Percentiles rank a stretch among this genome's conserved stretches.
phyloP scores from a whole-genome alignment of 2,329 filamentous ascomycete species.

The Tolypocladium nubicola region DNA sequence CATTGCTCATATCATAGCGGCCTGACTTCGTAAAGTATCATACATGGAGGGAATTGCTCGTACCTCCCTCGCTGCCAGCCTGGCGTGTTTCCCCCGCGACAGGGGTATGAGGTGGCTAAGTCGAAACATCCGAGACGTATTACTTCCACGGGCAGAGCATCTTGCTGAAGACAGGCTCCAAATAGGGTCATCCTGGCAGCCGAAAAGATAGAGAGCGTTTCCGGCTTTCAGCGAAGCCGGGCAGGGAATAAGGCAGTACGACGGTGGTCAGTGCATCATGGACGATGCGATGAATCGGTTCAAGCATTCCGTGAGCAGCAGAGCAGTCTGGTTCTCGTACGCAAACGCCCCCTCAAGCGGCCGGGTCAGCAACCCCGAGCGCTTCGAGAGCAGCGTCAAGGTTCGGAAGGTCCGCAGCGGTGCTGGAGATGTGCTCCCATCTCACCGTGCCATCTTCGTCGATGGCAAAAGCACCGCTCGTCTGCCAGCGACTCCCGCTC shows the following conservation, averaged over 20 bases:
- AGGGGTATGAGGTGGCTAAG: neutral
- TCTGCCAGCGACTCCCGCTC: conserved; percentile 61
- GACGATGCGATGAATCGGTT: too few relatives aligned
- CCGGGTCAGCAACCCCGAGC: conserved; percentile 8
- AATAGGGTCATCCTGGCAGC: neutral
- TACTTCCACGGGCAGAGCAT: neutral
- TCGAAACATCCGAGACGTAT: neutral
- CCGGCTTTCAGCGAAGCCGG: neutral
- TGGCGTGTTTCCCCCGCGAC: neutral
- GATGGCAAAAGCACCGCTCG: conserved; percentile 49
- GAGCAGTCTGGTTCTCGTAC: neutral
- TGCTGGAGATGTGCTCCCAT: conserved; percentile 18
- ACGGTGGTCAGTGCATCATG: neutral
- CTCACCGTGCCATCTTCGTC: conserved; percentile 18
- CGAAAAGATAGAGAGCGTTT: neutral
- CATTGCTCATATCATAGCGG: neutral
- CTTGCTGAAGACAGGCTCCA: neutral
- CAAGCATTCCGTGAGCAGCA: neutral
- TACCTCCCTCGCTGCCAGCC: neutral
- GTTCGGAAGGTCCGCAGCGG: conserved; percentile 21
- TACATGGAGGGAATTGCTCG: neutral
- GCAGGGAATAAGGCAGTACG: neutral
- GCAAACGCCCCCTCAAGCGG: neutral
- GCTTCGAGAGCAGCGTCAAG: conserved; percentile 16
- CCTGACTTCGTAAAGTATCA: neutral